These are phyloP conservation scores for Byssoonygena ceratinophila DNA, from an alignment of 2,329 filamentous ascomycete genomes.

Conservation along the genomic window DNA sequence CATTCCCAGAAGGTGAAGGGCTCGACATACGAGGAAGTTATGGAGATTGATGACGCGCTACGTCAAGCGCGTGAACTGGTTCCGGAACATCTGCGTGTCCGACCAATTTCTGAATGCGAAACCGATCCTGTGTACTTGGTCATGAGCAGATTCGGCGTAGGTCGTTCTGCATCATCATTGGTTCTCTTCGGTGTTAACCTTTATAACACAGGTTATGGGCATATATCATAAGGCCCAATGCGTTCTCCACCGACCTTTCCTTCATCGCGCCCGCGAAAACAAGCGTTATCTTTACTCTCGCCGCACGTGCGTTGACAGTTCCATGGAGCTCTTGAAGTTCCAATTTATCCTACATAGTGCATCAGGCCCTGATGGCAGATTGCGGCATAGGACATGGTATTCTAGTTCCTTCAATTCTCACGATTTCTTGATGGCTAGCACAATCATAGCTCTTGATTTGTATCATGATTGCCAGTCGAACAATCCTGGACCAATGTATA, in stretches of 20 bases:
- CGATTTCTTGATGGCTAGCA: slow-evolving; percentile 77
- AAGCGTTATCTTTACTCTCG: slow-evolving; percentile 75
- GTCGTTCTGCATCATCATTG: slow-evolving; percentile 9
- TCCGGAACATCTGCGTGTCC: slow-evolving; percentile 68
- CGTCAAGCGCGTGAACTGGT: slow-evolving; percentile 53
- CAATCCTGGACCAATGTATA: slow-evolving; percentile 26
- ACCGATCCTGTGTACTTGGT: slow-evolving; percentile 59
- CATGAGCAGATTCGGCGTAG: slow-evolving; percentile 64
- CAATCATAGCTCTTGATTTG: slow-evolving; percentile 72
- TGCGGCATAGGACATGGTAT: slow-evolving; percentile 66
- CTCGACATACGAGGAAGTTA: slow-evolving; percentile 49
- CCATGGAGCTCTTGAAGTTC: slow-evolving; percentile 68
- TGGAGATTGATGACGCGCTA: slow-evolving; percentile 50
- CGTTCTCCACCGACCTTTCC: slow-evolving; percentile 77
- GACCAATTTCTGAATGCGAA: slow-evolving; percentile 60
- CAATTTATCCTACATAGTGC: slow-evolving; percentile 67
- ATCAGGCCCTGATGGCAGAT: slow-evolving; percentile 57
- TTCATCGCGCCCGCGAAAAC: slow-evolving; percentile 66
- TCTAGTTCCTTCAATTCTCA: slow-evolving; percentile 68
- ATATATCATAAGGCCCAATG: slow-evolving; percentile 83
- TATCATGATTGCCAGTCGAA: slow-evolving; percentile 46
- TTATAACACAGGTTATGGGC: slow-evolving; percentile 50
- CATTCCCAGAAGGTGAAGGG: slow-evolving; percentile 33
- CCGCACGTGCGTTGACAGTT: slow-evolving; percentile 73
- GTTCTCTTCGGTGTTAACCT: slow-evolving; percentile 15